phyloP scores from a whole-genome alignment of 805 yeast species.

The Pachysolen tannophilus region DNA sequence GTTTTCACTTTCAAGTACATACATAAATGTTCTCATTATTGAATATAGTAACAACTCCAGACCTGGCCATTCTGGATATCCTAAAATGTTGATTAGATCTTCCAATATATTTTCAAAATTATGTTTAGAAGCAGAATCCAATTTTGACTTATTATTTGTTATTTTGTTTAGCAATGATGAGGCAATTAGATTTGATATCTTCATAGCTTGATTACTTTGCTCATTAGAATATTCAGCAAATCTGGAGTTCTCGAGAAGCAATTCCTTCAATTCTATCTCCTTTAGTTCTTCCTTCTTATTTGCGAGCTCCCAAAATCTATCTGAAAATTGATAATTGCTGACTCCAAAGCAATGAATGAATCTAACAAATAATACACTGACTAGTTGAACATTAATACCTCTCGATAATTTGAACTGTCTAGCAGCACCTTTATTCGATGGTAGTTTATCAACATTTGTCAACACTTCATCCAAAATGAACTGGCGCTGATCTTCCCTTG shows the following conservation, averaged over 20 bases:
- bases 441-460: conserved; percentile 39
- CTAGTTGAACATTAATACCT: conserved; percentile 41
- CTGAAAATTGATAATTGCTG: conserved; percentile 4
- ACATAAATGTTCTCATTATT: conserved; percentile 34
- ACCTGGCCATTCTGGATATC: conserved; percentile 55
- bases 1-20: conserved; percentile 28
- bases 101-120: conserved; percentile 45
- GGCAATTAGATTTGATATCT: conserved; percentile 21
- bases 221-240: conserved; percentile 9
- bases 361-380: conserved; percentile 36
- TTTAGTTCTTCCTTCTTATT: background rate
- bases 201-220: conserved; percentile 7
- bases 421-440: conserved; percentile 34
- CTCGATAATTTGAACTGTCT: conserved; percentile 33
- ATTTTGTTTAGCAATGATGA: conserved; percentile 21
- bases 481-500: conserved; percentile 41
- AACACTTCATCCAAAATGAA: conserved; percentile 58
- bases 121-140: conserved; percentile 24
- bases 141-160: conserved; percentile 20
- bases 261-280: conserved; percentile 10
- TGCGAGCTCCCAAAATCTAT: conserved; percentile 1
- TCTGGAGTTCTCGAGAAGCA: conserved; percentile 10
- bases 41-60: conserved; percentile 42
- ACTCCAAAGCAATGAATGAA: conserved; percentile 32
- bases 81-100: conserved; percentile 45